Evolutionary conservation across 139 green algal genomes (phyloP).

Genomic region (Picochlorum sp.): DNA sequence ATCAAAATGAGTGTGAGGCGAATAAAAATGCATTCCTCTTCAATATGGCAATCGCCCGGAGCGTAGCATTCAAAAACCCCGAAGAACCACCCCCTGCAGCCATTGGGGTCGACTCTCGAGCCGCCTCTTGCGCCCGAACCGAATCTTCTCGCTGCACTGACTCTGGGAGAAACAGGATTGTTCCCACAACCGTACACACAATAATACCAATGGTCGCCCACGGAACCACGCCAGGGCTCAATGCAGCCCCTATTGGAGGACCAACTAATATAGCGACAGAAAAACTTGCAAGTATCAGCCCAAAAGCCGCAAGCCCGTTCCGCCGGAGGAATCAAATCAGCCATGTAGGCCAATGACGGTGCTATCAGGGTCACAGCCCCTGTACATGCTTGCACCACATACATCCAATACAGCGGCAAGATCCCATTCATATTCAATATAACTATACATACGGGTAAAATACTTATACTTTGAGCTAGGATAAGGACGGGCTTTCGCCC

Average conservation of each 20-base stretch:
- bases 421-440: conserved; percentile 39
- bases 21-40: conserved; percentile 40
- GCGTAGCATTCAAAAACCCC: background rate
- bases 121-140: background rate
- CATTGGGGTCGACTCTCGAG: too few relatives aligned
- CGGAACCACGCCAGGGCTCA: conserved; percentile 8
- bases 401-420: conserved; percentile 37
- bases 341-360: conserved; percentile 41
- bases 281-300: conserved; percentile 47
- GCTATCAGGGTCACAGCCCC: conserved; percentile 46
- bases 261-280: conserved; percentile 22
- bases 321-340: conserved; percentile 40
- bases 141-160: conserved; percentile 11
- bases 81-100: too few relatives aligned
- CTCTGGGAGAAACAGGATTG: conserved; percentile 29
- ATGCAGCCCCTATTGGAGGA: conserved; percentile 18
- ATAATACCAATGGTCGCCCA: conserved; percentile 4
- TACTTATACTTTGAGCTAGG: conserved; percentile 18
- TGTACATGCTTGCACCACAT: conserved; percentile 30
- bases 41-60: conserved; percentile 32
- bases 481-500: conserved; percentile 75
- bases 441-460: conserved; percentile 37
- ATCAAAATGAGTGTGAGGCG: conserved; percentile 39
- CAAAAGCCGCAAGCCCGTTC: conserved; percentile 46
- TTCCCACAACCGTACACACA: conserved; percentile 2